Evolutionary conservation across 2,329 filamentous ascomycete species (phyloP).

Genomic region (Xylaria sp.): DNA sequence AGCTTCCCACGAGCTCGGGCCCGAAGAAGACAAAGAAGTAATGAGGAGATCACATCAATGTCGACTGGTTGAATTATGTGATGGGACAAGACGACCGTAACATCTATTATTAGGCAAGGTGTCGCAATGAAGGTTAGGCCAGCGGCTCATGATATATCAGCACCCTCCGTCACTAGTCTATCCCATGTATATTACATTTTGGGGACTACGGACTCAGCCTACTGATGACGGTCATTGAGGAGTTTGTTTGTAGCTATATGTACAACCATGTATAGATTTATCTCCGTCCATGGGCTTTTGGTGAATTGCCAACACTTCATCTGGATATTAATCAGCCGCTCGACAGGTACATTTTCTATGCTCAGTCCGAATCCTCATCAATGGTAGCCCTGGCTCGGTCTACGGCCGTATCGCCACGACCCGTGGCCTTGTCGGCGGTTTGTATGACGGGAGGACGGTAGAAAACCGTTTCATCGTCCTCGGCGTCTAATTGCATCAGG

Average conservation of each 20-base stretch:
- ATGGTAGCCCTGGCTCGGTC: slow-evolving; percentile 68
- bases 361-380: slow-evolving; percentile 68
- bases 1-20: slow-evolving; percentile 44
- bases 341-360: slow-evolving; percentile 25
- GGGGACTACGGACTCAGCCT: slow-evolving; percentile 1
- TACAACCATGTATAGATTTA: slow-evolving; percentile 47
- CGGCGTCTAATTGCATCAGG: slow-evolving; percentile 92
- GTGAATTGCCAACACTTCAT: slow-evolving; percentile 10
- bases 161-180: background rate
- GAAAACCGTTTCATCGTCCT: slow-evolving; percentile 81
- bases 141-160: slow-evolving; percentile 9
- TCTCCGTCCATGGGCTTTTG: slow-evolving; percentile 13
- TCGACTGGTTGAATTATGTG: background rate
- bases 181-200: slow-evolving; percentile 23
- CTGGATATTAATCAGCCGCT: slow-evolving; percentile 10
- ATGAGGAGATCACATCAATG: slow-evolving; percentile 43
- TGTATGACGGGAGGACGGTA: slow-evolving; percentile 71
- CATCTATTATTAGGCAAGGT: slow-evolving; percentile 3
- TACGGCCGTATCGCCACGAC: slow-evolving; percentile 66
- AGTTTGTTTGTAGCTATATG: slow-evolving; percentile 40
- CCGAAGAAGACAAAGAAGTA: slow-evolving; percentile 56
- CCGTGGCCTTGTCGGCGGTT: slow-evolving; percentile 56
- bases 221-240: slow-evolving; percentile 11
- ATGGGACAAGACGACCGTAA: background rate
- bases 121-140: slow-evolving; percentile 11